Percentiles rank a stretch among this genome's conserved stretches.
phyloP scores from a whole-genome alignment of 768 basidiomycete genomes.

The Ephemerocybe angulata region DNA sequence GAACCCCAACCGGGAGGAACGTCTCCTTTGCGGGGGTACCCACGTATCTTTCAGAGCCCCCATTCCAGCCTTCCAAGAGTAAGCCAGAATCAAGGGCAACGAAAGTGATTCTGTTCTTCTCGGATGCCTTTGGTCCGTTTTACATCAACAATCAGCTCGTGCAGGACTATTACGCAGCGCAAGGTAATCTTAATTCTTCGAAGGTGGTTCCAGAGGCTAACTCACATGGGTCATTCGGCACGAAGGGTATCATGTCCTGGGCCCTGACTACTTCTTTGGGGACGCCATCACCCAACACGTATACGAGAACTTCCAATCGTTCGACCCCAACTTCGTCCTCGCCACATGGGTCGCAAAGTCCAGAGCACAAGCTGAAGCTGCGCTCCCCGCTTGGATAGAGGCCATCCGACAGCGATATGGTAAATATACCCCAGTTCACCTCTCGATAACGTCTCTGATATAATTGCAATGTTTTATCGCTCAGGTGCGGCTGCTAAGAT shows the following conservation, averaged over 20 bases:
- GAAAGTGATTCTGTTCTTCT: slow-evolving; percentile 53
- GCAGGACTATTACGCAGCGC: slow-evolving; percentile 60
- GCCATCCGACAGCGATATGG: slow-evolving; percentile 49
- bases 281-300: slow-evolving; percentile 42
- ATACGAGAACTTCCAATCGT: not conserved
- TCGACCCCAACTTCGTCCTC: slow-evolving; percentile 34
- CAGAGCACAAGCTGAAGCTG: slow-evolving; percentile 32
- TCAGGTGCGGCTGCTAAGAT: not conserved
- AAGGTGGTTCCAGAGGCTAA: not conserved
- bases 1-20: slow-evolving; percentile 41
- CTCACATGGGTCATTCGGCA: not conserved
- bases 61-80: too few relatives aligned
- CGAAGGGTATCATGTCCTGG: slow-evolving; percentile 55
- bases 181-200: slow-evolving; percentile 37
- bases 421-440: too few relatives aligned
- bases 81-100: slow-evolving; percentile 17
- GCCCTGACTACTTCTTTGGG: slow-evolving; percentile 63
- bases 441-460: too few relatives aligned
- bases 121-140: slow-evolving; percentile 59
- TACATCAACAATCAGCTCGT: slow-evolving; percentile 55
- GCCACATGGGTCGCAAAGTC: slow-evolving; percentile 38
- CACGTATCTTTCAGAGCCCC: slow-evolving; percentile 54
- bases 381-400: slow-evolving; percentile 48
- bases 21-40: slow-evolving; percentile 40
- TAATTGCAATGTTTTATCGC: not conserved